These are phyloP conservation scores for Debaryomyces psychrophilus DNA, from an alignment of 1,139 yeast genomes.

Conservation along the genomic window DNA sequence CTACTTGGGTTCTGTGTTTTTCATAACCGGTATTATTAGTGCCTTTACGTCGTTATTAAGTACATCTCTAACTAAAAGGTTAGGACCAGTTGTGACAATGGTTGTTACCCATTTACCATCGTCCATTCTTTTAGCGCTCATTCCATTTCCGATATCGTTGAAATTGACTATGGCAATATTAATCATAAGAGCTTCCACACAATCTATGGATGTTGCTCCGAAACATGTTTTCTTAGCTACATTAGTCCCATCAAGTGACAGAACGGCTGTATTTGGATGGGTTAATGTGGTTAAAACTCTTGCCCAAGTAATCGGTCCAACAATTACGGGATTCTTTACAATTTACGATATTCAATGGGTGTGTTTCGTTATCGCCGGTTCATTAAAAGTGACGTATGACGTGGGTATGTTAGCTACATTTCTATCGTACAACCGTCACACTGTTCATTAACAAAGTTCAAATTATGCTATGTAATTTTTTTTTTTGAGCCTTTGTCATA, in stretches of 20 bases:
- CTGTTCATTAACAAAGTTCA: constrained; percentile 19
- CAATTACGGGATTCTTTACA: constrained; percentile 39
- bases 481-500: neutral
- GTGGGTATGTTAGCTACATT: constrained; percentile 42
- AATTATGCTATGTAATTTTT: neutral
- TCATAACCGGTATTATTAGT: constrained; percentile 41
- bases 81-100: constrained; percentile 51
- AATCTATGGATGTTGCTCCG: constrained; percentile 50
- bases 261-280: constrained; percentile 46
- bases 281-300: constrained; percentile 45
- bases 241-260: constrained; percentile 36
- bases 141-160: constrained; percentile 40
- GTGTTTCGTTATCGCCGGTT: constrained; percentile 43
- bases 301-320: constrained; percentile 44
- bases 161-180: constrained; percentile 33
- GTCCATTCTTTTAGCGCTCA: constrained; percentile 38
- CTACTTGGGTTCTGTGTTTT: constrained; percentile 42
- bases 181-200: constrained; percentile 39
- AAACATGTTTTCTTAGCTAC: constrained; percentile 48
- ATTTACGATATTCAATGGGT: constrained; percentile 39
- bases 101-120: constrained; percentile 48
- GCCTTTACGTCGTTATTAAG: constrained; percentile 46
- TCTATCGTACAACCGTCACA: constrained; percentile 30
- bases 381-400: constrained; percentile 42
- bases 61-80: constrained; percentile 44